A percentile compares a stretch with the other conserved stretches of the same genome.
Evolutionary conservation across 176 grass and related monocot species (phyloP).

Genomic region (Rhynchospora tenuis): DNA sequence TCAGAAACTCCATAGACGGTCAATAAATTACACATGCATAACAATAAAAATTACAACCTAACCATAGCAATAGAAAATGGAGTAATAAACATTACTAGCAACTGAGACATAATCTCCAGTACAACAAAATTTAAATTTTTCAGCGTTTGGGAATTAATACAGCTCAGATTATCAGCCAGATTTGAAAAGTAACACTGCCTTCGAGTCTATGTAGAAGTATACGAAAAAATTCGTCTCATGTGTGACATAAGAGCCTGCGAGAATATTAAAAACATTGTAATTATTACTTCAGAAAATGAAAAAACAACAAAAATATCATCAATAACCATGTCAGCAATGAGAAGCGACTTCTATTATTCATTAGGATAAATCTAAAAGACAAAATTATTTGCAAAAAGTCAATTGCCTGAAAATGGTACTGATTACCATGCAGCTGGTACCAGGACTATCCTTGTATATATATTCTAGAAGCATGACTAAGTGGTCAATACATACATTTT

Average conservation of each 20-base stretch:
- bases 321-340: neutral
- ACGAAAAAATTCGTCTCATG: conserved; percentile 81
- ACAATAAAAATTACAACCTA: conserved; percentile 15
- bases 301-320: neutral
- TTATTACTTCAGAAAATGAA: neutral
- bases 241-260: conserved; percentile 65
- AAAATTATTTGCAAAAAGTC: neutral
- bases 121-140: neutral
- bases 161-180: conserved; percentile 46
- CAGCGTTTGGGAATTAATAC: neutral
- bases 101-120: neutral
- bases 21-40: neutral
- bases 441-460: neutral
- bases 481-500: neutral
- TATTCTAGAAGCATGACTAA: neutral
- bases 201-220: conserved; percentile 81
- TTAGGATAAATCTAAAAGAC: neutral
- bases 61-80: neutral
- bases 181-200: conserved; percentile 79
- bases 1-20: neutral
- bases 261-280: neutral
- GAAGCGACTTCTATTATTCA: neutral
- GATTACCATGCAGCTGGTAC: neutral
- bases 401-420: neutral
- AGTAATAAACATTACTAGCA: neutral